These are phyloP conservation scores for Candida pseudoglaebosa DNA, from an alignment of 805 yeast genomes.

Conservation along the genomic window DNA sequence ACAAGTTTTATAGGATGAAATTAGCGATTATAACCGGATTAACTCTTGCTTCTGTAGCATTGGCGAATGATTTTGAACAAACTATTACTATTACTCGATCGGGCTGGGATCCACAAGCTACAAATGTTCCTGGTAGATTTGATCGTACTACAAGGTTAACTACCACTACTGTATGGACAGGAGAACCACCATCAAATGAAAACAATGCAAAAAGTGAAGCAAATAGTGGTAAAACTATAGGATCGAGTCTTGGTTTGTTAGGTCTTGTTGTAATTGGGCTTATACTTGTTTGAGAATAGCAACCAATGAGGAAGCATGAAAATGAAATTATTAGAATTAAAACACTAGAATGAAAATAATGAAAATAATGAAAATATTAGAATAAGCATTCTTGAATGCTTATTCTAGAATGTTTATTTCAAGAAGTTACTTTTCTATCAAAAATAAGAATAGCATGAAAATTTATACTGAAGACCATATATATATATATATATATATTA, in stretches of 20 bases:
- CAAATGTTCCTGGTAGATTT: conserved; percentile 4
- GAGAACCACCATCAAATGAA: not conserved
- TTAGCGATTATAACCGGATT: not conserved
- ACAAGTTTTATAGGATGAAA: not conserved
- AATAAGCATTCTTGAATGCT: too few relatives aligned
- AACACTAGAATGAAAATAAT: too few relatives aligned
- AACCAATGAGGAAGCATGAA: too few relatives aligned
- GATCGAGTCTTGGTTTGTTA: not conserved
- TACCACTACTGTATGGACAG: conserved; percentile 2
- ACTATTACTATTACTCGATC: conserved; percentile 2
- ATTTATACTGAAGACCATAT: too few relatives aligned
- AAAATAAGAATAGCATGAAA: too few relatives aligned
- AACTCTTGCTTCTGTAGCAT: not conserved
- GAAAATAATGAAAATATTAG: too few relatives aligned
- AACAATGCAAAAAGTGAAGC: not conserved
- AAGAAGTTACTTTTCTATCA: too few relatives aligned
- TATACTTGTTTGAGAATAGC: too few relatives aligned
- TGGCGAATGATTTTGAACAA: conserved; percentile 3
- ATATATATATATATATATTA: too few relatives aligned
- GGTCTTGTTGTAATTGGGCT: not conserved
- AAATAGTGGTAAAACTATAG: not conserved
- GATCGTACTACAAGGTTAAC: conserved; percentile 4
- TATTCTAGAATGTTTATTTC: too few relatives aligned
- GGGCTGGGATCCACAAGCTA: conserved; percentile 2
- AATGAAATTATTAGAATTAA: too few relatives aligned